Base-by-base conservation (phyloP, 2,329 filamentous ascomycete genomes). In the Daldinia eschscholtzii region DNA sequence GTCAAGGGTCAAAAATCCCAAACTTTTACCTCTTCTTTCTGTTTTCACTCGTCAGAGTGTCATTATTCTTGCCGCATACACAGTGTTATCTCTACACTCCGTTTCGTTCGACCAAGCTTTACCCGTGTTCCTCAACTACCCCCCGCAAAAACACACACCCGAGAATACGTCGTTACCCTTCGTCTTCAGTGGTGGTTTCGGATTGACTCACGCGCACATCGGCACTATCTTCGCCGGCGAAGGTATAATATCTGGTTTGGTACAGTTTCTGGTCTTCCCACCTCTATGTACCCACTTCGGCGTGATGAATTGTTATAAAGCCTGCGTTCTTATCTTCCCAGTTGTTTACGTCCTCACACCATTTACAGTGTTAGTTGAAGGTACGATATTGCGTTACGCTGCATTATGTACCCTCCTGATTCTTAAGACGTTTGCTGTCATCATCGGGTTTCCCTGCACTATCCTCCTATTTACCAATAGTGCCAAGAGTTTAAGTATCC, bases 381-480 rank as follows among this genome's bases (percentile, higher is more conserved):
- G 81, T 28, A 71, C 78, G 0, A 72, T 67, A 0, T 52, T 75
- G 2, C 91, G 92, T 60, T 87, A 92, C 73, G 79, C 82, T 1
- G 86, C 83, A n/a, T 83, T 97, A 57, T 85, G 94, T 62, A 65
- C 80, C 0, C 81, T 97, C 41, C 89, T 98, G 83, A 80, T 93
- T 46, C 73, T 90, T 75, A 97, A 97, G 79, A 91, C 91, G 9
- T 86, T 92, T 61, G 88, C 87, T 42, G 89, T 90, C 66, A 96
- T 97, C 71, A 91, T 98, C 75, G 92, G 92, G 0, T 98, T 98
- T 78, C 95, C 96, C 0, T 96, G 93, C 75, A 91, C 88, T 28
- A 97, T 93, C 5, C 98, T 98, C 73, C 84, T 98, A 55, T 86
- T 98, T 41, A 98, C 94, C 30, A 98, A 98, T 80, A 93, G 91